A percentile compares a stretch with the other conserved stretches of the same genome.
Evolutionary conservation across 2,329 filamentous ascomycete species (phyloP).

Genomic region (Nakataea oryzae): DNA sequence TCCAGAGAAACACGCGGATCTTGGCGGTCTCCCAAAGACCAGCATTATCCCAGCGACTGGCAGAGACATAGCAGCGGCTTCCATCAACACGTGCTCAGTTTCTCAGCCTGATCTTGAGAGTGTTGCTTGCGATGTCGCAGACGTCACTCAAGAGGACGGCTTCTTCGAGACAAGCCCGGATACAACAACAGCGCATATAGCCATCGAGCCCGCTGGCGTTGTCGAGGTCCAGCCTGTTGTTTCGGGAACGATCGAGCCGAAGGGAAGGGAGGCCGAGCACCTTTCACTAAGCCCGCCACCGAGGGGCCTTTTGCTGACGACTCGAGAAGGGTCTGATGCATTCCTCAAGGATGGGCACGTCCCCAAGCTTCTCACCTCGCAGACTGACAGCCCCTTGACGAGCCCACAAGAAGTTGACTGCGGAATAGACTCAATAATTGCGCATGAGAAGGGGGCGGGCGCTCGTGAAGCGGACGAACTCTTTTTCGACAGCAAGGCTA

Average conservation of each 20-base stretch:
- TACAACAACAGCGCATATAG: constrained; percentile 8
- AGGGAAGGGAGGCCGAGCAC: constrained; percentile 6
- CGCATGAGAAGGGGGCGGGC: neutral
- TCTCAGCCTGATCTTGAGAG: neutral
- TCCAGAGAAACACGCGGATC: neutral
- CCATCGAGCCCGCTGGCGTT: constrained; percentile 3
- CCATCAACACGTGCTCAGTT: neutral
- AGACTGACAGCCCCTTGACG: constrained; percentile 18
- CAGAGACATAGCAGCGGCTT: neutral
- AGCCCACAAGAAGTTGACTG: constrained; percentile 6
- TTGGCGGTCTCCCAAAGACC: neutral
- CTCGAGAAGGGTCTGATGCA: constrained; percentile 11
- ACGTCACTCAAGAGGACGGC: constrained; percentile 8
- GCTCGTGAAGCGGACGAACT: neutral
- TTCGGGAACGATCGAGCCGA: constrained; percentile 8
- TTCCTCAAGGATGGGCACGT: constrained; percentile 18
- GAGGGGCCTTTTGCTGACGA: constrained; percentile 17
- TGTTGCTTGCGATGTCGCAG: neutral
- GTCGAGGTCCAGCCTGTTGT: constrained; percentile 14
- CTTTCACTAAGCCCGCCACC: constrained; percentile 8
- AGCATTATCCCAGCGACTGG: neutral
- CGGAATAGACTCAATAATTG: neutral
- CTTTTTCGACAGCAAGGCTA: neutral
- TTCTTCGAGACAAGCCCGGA: constrained; percentile 14
- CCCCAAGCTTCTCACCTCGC: constrained; percentile 18